A percentile compares a stretch with the other conserved stretches of the same genome.
Evolutionary conservation across 73 alveolate species (phyloP).

Genomic region (Paramecium bursaria): DNA sequence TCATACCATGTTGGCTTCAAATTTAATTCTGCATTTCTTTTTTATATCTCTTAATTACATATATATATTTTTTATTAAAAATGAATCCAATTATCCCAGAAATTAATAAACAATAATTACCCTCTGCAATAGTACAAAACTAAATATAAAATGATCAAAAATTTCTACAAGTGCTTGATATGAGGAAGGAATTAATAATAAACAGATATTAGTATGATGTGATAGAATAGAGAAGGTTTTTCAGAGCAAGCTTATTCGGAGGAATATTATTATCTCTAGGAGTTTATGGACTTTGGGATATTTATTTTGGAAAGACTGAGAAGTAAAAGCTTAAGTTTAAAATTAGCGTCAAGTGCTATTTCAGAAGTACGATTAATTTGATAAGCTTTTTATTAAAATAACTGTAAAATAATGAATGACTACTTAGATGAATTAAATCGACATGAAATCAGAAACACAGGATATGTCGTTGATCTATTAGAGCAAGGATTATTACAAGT

Average conservation of each 20-base stretch:
- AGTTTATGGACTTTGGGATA: constrained; percentile 29
- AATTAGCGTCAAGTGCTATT: constrained; percentile 31
- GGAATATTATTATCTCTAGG: constrained; percentile 19
- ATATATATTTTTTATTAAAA: too few species aligned
- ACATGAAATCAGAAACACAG: constrained; percentile 35
- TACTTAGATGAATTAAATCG: constrained; percentile 11
- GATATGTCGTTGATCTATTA: constrained; percentile 14
- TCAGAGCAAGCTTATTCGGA: constrained; percentile 16
- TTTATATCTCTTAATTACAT: neutral
- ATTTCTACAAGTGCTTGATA: constrained; percentile 23
- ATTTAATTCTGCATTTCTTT: neutral
- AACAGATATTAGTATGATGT: neutral
- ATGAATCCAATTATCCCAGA: constrained; percentile 24
- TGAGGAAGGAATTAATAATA: constrained; percentile 21
- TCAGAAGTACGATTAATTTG: neutral
- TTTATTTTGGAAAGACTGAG: constrained; percentile 41
- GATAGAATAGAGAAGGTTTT: neutral
- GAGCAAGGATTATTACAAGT: neutral
- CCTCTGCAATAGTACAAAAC: constrained; percentile 24
- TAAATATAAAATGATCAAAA: neutral
- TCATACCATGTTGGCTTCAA: neutral
- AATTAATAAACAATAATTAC: constrained; percentile 4
- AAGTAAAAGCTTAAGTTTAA: neutral
- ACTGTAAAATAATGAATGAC: neutral
- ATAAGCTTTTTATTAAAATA: constrained; percentile 19